A percentile compares a stretch with the other conserved stretches of the same genome.
Evolutionary conservation across 257 asterid species (phyloP).

Genomic region (Paraleonurus japonicus): DNA sequence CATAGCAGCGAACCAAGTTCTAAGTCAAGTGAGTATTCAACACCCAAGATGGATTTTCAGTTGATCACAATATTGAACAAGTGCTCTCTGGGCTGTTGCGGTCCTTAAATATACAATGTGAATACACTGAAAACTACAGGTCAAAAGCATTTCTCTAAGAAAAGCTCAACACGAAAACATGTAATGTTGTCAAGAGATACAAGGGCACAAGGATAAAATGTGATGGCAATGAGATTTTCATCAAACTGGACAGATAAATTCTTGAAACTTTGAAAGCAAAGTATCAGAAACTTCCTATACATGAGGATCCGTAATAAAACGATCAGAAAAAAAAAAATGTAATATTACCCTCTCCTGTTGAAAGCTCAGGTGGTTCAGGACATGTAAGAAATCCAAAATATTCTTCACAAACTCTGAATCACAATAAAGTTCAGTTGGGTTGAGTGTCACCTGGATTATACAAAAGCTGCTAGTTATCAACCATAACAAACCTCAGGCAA

Average conservation of each 20-base stretch:
- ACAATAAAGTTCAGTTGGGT: slow-evolving; percentile 59
- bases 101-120: background rate
- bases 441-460: slow-evolving; percentile 52
- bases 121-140: slow-evolving; percentile 10
- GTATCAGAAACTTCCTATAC: slow-evolving; percentile 9
- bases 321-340: slow-evolving; percentile 9
- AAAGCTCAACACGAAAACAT: background rate
- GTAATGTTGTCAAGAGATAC: background rate
- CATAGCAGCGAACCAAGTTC: background rate
- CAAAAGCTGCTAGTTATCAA: slow-evolving; percentile 25
- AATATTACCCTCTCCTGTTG: slow-evolving; percentile 72
- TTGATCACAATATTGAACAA: background rate
- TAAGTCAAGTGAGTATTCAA: background rate
- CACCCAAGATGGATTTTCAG: background rate
- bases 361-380: slow-evolving; percentile 47
- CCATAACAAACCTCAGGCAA: slow-evolving; percentile 19
- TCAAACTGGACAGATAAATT: slow-evolving; percentile 10
- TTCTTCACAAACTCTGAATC: slow-evolving; percentile 61
- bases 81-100: background rate
- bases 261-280: slow-evolving; percentile 4
- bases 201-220: slow-evolving; percentile 8
- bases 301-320: slow-evolving; percentile 8
- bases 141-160: background rate
- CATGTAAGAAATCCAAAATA: slow-evolving; percentile 47
- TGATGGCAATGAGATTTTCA: background rate